These are phyloP conservation scores for Amorphotheca resinae DNA, from an alignment of 495 filamentous ascomycete species.

Conservation along the genomic window DNA sequence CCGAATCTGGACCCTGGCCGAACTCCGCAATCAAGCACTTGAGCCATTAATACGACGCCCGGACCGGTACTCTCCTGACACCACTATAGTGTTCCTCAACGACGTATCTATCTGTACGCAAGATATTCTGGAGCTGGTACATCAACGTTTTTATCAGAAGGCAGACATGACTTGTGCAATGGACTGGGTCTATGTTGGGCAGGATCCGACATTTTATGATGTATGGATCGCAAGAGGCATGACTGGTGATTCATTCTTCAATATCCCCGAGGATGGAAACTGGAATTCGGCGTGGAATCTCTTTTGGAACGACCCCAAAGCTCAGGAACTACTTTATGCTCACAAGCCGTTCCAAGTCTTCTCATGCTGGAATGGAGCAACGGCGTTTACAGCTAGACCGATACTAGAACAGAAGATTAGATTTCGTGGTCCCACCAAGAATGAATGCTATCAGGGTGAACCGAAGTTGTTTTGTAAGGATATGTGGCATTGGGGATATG, in stretches of 20 bases:
- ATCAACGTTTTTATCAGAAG: slow-evolving; percentile 28
- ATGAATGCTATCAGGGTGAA: slow-evolving; percentile 36
- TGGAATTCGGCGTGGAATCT: slow-evolving; percentile 32
- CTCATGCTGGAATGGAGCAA: slow-evolving; percentile 40
- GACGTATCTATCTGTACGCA: slow-evolving; percentile 37
- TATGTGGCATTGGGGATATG: slow-evolving; percentile 31
- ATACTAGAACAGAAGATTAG: slow-evolving; percentile 22
- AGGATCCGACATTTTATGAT: slow-evolving; percentile 40
- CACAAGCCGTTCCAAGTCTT: slow-evolving; percentile 39
- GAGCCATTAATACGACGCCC: slow-evolving; percentile 24
- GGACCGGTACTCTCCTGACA: slow-evolving; percentile 13
- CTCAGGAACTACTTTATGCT: slow-evolving; percentile 18
- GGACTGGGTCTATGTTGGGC: slow-evolving; percentile 35
- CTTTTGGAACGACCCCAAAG: slow-evolving; percentile 30
- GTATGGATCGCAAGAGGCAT: slow-evolving; percentile 37
- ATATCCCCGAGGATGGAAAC: slow-evolving; percentile 32
- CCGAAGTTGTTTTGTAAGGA: slow-evolving; percentile 37
- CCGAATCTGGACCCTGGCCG: slow-evolving; percentile 31
- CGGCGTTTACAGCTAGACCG: slow-evolving; percentile 23
- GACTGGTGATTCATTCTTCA: slow-evolving; percentile 36
- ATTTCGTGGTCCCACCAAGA: slow-evolving; percentile 26
- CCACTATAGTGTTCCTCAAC: slow-evolving; percentile 37
- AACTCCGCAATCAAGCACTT: slow-evolving; percentile 34
- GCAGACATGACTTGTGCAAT: slow-evolving; percentile 43
- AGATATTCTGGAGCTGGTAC: slow-evolving; percentile 39